Percentiles rank a stretch among this genome's conserved stretches.
These are phyloP conservation scores for Noccaea caerulescens DNA, from an alignment of 345 rosid genomes.

Conservation along the genomic window DNA sequence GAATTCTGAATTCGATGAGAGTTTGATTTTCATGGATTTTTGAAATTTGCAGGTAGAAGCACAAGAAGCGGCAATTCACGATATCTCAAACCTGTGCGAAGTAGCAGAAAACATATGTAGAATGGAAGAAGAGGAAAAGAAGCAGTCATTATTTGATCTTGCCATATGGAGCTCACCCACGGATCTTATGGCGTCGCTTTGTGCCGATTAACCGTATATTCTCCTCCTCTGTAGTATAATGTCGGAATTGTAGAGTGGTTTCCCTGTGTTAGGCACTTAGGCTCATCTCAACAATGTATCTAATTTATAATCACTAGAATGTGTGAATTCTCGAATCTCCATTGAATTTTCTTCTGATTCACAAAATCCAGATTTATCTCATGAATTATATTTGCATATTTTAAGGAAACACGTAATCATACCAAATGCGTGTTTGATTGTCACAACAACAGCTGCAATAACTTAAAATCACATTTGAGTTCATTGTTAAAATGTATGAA, in stretches of 20 bases:
- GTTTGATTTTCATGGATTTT: not conserved
- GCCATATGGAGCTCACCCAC: slow-evolving; percentile 77
- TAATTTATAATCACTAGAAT: not conserved
- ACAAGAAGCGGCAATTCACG: slow-evolving; percentile 59
- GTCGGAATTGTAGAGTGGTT: too few species aligned
- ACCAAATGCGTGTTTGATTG: not conserved
- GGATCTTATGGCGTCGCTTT: slow-evolving; percentile 69
- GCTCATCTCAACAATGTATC: not conserved
- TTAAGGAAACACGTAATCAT: not conserved
- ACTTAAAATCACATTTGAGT: not conserved
- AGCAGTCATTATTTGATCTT: slow-evolving; percentile 55
- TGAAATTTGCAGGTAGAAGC: slow-evolving; percentile 57
- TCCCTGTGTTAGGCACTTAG: too few species aligned
- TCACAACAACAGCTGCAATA: not conserved
- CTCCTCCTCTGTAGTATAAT: not conserved
- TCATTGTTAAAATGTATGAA: not conserved
- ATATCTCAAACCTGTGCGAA: slow-evolving; percentile 65
- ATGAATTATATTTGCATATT: too few species aligned
- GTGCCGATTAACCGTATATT: slow-evolving; percentile 41
- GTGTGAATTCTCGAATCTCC: not conserved
- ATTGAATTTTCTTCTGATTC: not conserved
- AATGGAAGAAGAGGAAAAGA: slow-evolving; percentile 57
- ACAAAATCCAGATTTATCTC: not conserved
- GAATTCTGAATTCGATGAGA: not conserved
- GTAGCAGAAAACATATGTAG: slow-evolving; percentile 64